Percentiles rank a stretch among this genome's conserved stretches.
phyloP scores from a whole-genome alignment of 257 asterid species.

The Marsdenia floribunda region DNA sequence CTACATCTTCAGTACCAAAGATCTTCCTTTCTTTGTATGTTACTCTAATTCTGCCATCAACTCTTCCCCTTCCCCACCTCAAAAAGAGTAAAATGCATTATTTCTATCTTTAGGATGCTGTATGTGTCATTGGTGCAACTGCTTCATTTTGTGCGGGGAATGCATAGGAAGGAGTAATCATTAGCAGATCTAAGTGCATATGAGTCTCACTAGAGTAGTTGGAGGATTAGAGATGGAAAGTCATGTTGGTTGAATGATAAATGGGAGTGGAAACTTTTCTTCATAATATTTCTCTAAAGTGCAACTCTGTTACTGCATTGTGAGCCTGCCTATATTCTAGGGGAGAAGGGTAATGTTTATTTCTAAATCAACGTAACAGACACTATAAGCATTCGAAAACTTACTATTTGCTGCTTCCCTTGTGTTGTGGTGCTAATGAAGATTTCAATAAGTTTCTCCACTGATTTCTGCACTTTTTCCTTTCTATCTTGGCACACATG shows the following conservation, averaged over 20 bases:
- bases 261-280: neutral
- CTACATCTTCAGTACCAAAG: constrained; percentile 66
- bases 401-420: neutral
- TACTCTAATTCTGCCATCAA: constrained; percentile 14
- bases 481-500: neutral
- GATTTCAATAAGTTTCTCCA: neutral
- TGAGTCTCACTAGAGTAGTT: neutral
- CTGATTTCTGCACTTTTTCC: neutral
- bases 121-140: neutral
- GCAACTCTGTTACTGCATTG: neutral
- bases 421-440: neutral
- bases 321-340: neutral
- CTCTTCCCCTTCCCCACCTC: neutral
- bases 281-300: neutral
- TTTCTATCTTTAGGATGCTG: neutral
- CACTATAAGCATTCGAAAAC: neutral
- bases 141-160: neutral
- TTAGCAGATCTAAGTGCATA: neutral
- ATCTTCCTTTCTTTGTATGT: constrained; percentile 96
- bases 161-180: neutral
- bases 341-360: neutral
- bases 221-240: neutral
- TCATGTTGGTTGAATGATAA: neutral
- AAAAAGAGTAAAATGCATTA: neutral
- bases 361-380: neutral